phyloP scores from a whole-genome alignment of 2,329 filamentous ascomycete genomes.

The Pseudocercospora musae region DNA sequence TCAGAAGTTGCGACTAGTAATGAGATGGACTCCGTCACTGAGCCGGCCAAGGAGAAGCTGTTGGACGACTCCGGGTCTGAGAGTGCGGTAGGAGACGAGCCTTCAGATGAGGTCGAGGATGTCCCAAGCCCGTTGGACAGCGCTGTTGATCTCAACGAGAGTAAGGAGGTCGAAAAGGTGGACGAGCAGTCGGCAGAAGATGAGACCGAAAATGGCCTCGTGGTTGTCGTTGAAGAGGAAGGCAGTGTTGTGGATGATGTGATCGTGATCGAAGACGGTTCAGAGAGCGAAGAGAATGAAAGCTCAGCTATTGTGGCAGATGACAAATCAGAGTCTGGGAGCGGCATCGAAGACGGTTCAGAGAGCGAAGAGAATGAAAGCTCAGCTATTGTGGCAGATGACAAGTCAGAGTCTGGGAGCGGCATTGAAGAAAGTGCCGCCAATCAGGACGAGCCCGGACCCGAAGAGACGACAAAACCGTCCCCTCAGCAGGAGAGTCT shows the following conservation, averaged over 20 bases:
- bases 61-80: neutral
- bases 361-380: neutral
- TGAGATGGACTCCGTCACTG: neutral
- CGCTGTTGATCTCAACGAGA: slow-evolving; percentile 3
- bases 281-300: neutral
- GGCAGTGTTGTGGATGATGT: slow-evolving; percentile 18
- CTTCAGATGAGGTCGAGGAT: neutral
- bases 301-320: neutral
- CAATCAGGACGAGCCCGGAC: neutral
- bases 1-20: neutral
- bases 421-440: neutral
- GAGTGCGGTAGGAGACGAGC: neutral
- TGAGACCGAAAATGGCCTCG: neutral
- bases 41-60: neutral
- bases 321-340: no score
- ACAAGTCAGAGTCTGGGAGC: neutral
- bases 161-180: neutral
- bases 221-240: slow-evolving; percentile 12
- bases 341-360: neutral
- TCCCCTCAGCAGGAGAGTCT: neutral
- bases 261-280: neutral
- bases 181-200: slow-evolving; percentile 13
- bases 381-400: neutral
- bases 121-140: slow-evolving; percentile 1
- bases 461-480: neutral